A percentile compares a stretch with the other conserved stretches of the same genome.
Evolutionary conservation across 306 rosid genomes (phyloP).

Genomic region (Mimosa pudica): DNA sequence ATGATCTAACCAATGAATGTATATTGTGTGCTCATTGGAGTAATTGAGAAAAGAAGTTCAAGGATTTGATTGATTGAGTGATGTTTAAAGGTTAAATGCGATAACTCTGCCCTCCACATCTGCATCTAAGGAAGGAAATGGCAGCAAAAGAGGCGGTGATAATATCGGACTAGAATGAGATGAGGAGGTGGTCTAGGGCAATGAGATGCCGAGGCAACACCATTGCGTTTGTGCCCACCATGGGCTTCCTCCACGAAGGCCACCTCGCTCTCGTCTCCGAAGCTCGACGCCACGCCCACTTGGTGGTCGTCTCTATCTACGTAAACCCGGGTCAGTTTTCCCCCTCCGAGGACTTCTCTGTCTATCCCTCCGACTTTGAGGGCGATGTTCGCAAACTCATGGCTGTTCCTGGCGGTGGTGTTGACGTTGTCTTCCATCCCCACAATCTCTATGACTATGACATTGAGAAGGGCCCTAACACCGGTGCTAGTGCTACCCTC

Average conservation of each 20-base stretch:
- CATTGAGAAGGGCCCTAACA: neutral
- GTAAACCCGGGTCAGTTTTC: constrained; percentile 90
- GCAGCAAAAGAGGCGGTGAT: constrained; percentile 49
- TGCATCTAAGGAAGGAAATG: constrained; percentile 34
- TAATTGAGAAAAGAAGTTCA: no score
- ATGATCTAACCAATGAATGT: no score
- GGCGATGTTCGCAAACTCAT: constrained; percentile 68
- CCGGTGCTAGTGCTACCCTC: neutral
- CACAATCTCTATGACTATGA: constrained; percentile 63
- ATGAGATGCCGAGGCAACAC: constrained; percentile 69
- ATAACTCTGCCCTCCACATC: no score
- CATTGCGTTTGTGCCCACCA: constrained; percentile 77
- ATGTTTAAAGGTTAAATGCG: no score
- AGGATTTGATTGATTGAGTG: no score
- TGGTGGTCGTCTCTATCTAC: constrained; percentile 75
- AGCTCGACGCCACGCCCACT: constrained; percentile 54
- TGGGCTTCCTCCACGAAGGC: constrained; percentile 89
- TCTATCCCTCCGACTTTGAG: constrained; percentile 80
- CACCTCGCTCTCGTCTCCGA: constrained; percentile 69
- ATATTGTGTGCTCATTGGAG: no score
- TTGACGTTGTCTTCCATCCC: constrained; percentile 77
- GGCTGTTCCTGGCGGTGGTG: constrained; percentile 65
- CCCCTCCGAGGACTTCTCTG: constrained; percentile 80
- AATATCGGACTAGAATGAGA: constrained; percentile 56
- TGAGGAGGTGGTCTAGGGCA: constrained; percentile 83